These are phyloP conservation scores for Glaciozyma antarctica DNA, from an alignment of 768 basidiomycete genomes.

Conservation along the genomic window DNA sequence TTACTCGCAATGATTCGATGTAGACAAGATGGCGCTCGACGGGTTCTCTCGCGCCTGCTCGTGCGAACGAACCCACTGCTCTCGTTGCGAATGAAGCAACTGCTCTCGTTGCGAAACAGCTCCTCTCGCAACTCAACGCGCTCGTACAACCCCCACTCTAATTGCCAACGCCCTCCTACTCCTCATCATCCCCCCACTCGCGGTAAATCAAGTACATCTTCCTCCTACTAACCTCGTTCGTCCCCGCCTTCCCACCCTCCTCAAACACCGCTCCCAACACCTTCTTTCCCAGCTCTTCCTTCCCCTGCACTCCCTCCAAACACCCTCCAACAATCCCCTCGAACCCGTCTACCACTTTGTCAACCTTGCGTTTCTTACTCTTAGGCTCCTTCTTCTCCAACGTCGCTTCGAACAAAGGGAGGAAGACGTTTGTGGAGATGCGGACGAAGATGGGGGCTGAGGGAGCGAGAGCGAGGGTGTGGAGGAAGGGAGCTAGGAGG, in stretches of 20 bases:
- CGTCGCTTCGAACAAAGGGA: conserved; percentile 53
- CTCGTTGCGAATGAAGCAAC: no score
- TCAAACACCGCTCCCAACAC: conserved; percentile 50
- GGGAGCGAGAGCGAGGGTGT: conserved; percentile 59
- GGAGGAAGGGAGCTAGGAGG: conserved; percentile 61
- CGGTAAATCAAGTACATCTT: conserved; percentile 55
- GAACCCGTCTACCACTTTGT: neutral
- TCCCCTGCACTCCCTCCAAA: no score
- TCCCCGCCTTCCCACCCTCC: conserved; percentile 61
- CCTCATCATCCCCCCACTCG: neutral
- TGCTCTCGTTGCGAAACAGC: no score
- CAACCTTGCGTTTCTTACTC: neutral
- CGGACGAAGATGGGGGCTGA: conserved; percentile 61
- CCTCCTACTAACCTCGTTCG: conserved; percentile 66
- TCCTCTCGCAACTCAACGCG: no score
- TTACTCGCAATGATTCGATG: no score
- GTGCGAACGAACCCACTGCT: no score
- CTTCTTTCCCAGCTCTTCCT: conserved; percentile 12
- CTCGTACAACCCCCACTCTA: no score
- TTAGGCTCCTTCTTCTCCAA: conserved; percentile 10
- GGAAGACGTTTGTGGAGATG: conserved; percentile 56
- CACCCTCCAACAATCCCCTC: neutral
- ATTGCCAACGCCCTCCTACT: neutral
- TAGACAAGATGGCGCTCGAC: no score
- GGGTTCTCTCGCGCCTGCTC: no score